Conservation (phyloP, 371 early-diverging fungal species). For the Polyrhizophydium stewartii region DNA sequence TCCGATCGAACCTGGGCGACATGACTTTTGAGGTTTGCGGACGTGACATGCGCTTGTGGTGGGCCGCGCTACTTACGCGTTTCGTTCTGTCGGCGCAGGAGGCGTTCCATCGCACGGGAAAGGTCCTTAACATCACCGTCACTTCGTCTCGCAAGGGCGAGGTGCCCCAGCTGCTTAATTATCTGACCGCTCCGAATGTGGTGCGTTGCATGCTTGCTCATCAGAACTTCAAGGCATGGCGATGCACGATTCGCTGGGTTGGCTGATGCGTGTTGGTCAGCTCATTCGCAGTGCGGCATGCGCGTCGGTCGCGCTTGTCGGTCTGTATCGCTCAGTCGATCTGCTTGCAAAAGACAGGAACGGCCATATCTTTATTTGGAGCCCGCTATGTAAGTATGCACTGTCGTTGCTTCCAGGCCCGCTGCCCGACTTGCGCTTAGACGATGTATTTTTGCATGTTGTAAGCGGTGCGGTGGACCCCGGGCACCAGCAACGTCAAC, state of each 20-base stretch:
- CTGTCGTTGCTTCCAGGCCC: neutral
- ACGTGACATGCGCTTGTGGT: conserved; percentile 50
- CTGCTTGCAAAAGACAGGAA: conserved; percentile 31
- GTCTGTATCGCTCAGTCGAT: conserved; percentile 58
- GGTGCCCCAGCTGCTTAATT: conserved; percentile 72
- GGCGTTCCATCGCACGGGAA: conserved; percentile 39
- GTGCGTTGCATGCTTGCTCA: conserved; percentile 7
- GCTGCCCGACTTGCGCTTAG: neutral
- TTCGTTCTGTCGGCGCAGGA: no score
- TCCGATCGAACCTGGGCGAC: conserved; percentile 68
- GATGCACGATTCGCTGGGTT: neutral
- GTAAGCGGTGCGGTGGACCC: no score
- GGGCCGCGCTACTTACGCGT: no score
- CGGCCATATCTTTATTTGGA: neutral
- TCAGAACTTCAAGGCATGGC: no score
- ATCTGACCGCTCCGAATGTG: conserved; percentile 59
- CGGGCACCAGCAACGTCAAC: no score
- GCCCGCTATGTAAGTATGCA: neutral
- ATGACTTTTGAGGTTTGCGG: conserved; percentile 76
- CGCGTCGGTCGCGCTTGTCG: conserved; percentile 66
- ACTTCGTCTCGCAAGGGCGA: conserved; percentile 65
- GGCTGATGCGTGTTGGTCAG: no score
- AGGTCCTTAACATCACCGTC: conserved; percentile 69
- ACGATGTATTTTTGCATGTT: neutral
- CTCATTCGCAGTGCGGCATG: conserved; percentile 29